A percentile compares a stretch with the other conserved stretches of the same genome.
Conservation (phyloP, 2,329 filamentous ascomycete species). For the Ilyonectria sp. region DNA sequence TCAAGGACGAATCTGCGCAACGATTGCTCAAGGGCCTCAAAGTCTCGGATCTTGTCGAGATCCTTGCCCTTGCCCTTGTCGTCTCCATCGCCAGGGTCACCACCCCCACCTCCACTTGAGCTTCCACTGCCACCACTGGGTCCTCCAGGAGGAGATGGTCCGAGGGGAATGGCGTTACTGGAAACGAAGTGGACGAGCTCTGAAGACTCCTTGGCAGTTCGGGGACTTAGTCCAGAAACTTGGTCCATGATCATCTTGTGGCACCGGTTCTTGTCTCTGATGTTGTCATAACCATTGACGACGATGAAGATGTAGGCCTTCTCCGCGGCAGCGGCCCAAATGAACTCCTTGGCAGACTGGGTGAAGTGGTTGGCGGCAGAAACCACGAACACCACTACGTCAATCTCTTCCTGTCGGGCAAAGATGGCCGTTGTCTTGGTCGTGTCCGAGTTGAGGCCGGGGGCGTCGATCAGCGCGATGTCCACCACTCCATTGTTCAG, state of each 20-base stretch:
- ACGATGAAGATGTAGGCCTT: constrained; percentile 99
- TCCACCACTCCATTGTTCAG: constrained; percentile 98
- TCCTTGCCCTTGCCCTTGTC: constrained; percentile 87
- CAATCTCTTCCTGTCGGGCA: constrained; percentile 97
- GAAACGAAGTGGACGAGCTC: constrained; percentile 99
- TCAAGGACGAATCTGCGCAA: constrained; percentile 94
- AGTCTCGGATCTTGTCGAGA: constrained; percentile 89
- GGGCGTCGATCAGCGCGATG: constrained; percentile 96
- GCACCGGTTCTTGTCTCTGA: constrained; percentile 91
- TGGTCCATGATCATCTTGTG: constrained; percentile 95
- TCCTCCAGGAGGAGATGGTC: constrained; percentile 69
- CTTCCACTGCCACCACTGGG: constrained; percentile 69
- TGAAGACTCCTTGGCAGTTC: constrained; percentile 90
- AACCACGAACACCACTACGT: constrained; percentile 98
- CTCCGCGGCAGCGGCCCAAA: constrained; percentile 93
- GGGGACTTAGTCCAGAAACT: constrained; percentile 87
- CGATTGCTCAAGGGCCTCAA: constrained; percentile 90
- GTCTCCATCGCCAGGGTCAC: constrained; percentile 70
- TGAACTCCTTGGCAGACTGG: constrained; percentile 97
- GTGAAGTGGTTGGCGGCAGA: constrained; percentile 99
- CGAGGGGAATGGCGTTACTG: constrained; percentile 91
- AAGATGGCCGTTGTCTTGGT: constrained; percentile 98
- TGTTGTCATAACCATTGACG: constrained; percentile 96
- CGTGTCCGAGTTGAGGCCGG: constrained; percentile 95
- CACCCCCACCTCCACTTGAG: constrained; percentile 67